Evolutionary conservation across 2,329 filamentous ascomycete species (phyloP).

Genomic region (Monilinia polystroma): DNA sequence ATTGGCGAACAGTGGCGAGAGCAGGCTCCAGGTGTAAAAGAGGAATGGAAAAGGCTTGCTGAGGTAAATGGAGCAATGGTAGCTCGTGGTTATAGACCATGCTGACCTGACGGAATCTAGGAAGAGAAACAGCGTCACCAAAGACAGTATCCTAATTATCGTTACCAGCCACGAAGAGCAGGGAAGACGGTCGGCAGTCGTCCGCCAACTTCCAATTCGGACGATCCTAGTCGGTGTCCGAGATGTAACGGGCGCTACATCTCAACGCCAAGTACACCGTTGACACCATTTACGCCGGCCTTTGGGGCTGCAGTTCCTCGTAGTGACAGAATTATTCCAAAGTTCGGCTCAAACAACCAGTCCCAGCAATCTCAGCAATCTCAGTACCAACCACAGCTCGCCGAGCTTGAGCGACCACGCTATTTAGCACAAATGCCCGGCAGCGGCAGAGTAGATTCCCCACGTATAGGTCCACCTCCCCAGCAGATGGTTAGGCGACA

Average conservation of each 20-base stretch:
- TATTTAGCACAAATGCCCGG: conserved; percentile 33
- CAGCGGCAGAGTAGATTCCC: conserved; percentile 33
- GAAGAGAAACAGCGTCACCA: conserved; percentile 89
- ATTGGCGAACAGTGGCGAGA: conserved; percentile 86
- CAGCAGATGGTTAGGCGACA: conserved; percentile 30
- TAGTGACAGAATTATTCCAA: conserved; percentile 29
- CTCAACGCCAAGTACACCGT: conserved; percentile 39
- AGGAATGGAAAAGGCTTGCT: conserved; percentile 83
- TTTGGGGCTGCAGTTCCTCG: conserved; percentile 26
- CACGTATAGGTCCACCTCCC: conserved; percentile 30
- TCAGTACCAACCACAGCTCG: conserved; percentile 24
- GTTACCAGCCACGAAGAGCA: conserved; percentile 70
- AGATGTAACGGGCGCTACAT: conserved; percentile 63
- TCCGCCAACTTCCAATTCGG: conserved; percentile 39
- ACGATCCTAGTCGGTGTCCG: conserved; percentile 59
- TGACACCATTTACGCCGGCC: conserved; percentile 37
- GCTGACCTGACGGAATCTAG: conserved; percentile 41
- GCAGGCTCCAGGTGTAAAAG: conserved; percentile 71
- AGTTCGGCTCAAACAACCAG: conserved; percentile 26
- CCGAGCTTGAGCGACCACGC: conserved; percentile 29
- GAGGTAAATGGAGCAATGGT: conserved; percentile 54
- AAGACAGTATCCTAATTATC: conserved; percentile 87
- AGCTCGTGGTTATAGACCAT: neutral
- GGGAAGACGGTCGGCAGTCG: conserved; percentile 35
- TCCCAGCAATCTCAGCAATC: neutral